These are phyloP conservation scores for Trypethelium eluteriae DNA, from an alignment of 495 filamentous ascomycete genomes.

Conservation along the genomic window DNA sequence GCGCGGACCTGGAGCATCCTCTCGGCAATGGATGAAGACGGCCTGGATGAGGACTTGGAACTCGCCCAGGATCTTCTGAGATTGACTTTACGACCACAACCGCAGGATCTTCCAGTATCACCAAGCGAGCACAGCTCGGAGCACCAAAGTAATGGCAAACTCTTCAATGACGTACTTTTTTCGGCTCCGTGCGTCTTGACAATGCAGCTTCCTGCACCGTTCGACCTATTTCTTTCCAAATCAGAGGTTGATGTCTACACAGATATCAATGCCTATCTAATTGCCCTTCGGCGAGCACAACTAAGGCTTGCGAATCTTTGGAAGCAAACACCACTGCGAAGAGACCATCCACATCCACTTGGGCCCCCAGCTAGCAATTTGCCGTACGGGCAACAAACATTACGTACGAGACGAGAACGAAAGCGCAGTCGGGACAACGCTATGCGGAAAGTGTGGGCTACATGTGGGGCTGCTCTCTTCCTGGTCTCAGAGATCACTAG, in stretches of 20 bases:
- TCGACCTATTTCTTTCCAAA: conserved; percentile 77
- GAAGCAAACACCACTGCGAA: conserved; percentile 69
- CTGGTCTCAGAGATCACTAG: conserved; percentile 76
- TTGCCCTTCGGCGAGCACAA: conserved; percentile 74
- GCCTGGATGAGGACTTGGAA: conserved; percentile 66
- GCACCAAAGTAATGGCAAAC: conserved; percentile 26
- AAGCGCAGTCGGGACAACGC: conserved; percentile 43
- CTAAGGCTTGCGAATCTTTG: conserved; percentile 73
- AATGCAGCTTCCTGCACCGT: conserved; percentile 64
- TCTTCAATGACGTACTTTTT: conserved; percentile 75
- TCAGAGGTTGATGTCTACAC: conserved; percentile 73
- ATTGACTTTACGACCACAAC: conserved; percentile 29
- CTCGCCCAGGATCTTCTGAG: conserved; percentile 69
- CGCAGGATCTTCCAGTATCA: background rate
- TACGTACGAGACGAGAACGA: conserved; percentile 49
- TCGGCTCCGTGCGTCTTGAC: conserved; percentile 65
- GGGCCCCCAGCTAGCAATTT: conserved; percentile 56
- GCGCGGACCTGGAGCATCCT: conserved; percentile 69
- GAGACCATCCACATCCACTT: conserved; percentile 64
- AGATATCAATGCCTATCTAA: conserved; percentile 74
- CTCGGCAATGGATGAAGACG: conserved; percentile 62
- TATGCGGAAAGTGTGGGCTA: conserved; percentile 81
- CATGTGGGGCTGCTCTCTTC: conserved; percentile 71
- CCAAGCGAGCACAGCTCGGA: background rate
- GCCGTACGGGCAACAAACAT: conserved; percentile 43